Evolutionary conservation across 495 filamentous ascomycete genomes (phyloP), one percentile per base, ranked within the genome.

Genomic region (Astrothelium subdiscretum): DNA sequence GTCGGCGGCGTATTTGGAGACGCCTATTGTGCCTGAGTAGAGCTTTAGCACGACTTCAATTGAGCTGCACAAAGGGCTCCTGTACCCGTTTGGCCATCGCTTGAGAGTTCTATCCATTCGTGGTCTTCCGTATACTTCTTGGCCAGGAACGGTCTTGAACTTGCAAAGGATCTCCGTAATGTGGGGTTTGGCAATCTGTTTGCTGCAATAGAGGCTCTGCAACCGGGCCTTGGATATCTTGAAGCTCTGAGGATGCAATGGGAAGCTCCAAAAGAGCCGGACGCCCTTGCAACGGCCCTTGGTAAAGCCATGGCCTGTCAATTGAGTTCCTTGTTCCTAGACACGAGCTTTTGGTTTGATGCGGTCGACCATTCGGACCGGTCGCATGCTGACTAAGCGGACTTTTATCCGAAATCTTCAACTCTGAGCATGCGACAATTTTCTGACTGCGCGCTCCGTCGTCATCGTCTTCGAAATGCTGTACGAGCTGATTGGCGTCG

Each of bases 121-220:
- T 98, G 94, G 68, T 96, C 95, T 73, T 89, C 85, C 68, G 95
- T 97, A 81, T 95, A 98, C 71, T 87, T 90, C 80, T 94, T 92
- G 68, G 86, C 78, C 8, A 27, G 22, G 20, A 54, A 29, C 24
- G 24, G 24, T 54, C 60, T 59, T 51, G 31, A 26, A 31, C 67
- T 57, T 12, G 65, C 52, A 15, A 54, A 52, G 57, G 65, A 69
- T 27, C 62, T 63, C 42, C 63, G 59, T 32, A 38, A 27, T 0
- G 20, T 4, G 12, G 4, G 48, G 0, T 54, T 20, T 8, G 24
- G 8, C 29, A 20, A 26, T 29, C 22, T 26, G 20, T 29, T 29
- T 54, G 48, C 48, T 54, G 48, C 48, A 27, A 27, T 3, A 29
- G 48, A 8, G 8, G 24, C 24, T 29, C 12, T 8, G 24, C 29